phyloP scores from a whole-genome alignment of 2,329 filamentous ascomycete species.

The Didymosphaeria variabile region DNA sequence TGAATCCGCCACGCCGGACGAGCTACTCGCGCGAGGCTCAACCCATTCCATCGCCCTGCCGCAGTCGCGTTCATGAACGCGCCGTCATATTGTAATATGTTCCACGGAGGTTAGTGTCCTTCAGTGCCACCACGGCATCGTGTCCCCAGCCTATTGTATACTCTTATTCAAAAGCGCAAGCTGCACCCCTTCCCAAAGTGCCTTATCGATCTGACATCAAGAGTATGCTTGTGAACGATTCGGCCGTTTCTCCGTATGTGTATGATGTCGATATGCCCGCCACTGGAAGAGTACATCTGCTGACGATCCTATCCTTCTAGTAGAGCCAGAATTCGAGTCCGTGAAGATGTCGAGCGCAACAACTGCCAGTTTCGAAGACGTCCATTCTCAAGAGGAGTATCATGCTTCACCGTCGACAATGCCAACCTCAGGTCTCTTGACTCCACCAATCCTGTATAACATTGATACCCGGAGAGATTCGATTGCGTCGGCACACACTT shows the following conservation, averaged over 20 bases:
- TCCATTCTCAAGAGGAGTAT: slow-evolving; percentile 24
- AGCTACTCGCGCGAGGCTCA: slow-evolving; percentile 25
- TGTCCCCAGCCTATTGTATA: slow-evolving; percentile 21
- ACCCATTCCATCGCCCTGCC: slow-evolving; percentile 48
- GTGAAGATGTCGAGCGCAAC: slow-evolving; percentile 18
- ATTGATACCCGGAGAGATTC: slow-evolving; percentile 42
- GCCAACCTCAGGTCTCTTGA: slow-evolving; percentile 34
- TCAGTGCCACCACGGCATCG: slow-evolving; percentile 36
- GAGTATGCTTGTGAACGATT: slow-evolving; percentile 13
- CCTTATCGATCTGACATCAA: slow-evolving; percentile 17
- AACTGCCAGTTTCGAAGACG: slow-evolving; percentile 8
- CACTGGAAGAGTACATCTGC: background rate
- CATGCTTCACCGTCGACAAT: slow-evolving; percentile 30
- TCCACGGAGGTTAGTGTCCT: slow-evolving; percentile 42
- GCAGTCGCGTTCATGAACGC: slow-evolving; percentile 45
- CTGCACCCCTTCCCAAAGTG: slow-evolving; percentile 29
- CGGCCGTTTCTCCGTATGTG: slow-evolving; percentile 12
- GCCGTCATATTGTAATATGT: slow-evolving; percentile 40
- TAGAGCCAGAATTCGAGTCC: slow-evolving; percentile 6
- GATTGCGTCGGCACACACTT: slow-evolving; percentile 39
- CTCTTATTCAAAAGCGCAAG: slow-evolving; percentile 44
- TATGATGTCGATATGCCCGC: background rate
- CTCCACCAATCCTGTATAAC: slow-evolving; percentile 36
- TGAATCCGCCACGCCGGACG: slow-evolving; percentile 35
- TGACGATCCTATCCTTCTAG: slow-evolving; percentile 7